phyloP scores from a whole-genome alignment of 768 basidiomycete genomes.

The Lanmaoa pseudosensibilis region DNA sequence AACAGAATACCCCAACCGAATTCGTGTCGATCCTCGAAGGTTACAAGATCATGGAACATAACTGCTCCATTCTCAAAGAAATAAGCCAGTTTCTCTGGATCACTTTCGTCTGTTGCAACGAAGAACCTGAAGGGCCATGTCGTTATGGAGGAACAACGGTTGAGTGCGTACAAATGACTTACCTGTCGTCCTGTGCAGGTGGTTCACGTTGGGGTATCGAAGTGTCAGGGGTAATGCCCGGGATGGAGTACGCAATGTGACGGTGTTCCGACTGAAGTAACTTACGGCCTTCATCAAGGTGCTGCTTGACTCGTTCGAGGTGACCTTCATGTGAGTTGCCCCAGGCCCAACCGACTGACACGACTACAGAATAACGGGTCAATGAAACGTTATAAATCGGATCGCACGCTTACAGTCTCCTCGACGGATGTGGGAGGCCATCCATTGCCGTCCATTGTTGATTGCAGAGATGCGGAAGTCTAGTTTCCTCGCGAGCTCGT shows the following conservation, averaged over 20 bases:
- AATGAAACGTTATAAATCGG: background rate
- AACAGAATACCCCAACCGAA: constrained; percentile 43
- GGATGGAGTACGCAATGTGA: constrained; percentile 17
- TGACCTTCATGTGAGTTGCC: constrained; percentile 32
- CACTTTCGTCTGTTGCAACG: constrained; percentile 40
- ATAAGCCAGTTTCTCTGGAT: constrained; percentile 29
- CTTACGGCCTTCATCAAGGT: constrained; percentile 30
- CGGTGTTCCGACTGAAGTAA: constrained; percentile 23
- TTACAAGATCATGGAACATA: constrained; percentile 40
- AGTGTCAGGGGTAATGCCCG: constrained; percentile 12
- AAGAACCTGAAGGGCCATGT: constrained; percentile 23
- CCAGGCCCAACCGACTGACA: constrained; percentile 35
- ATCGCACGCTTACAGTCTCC: constrained; percentile 35
- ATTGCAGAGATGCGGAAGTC: constrained; percentile 24
- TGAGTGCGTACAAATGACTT: background rate
- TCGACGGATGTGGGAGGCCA: constrained; percentile 40
- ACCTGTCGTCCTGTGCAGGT: constrained; percentile 21
- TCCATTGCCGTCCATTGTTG: constrained; percentile 34
- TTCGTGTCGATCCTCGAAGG: constrained; percentile 37
- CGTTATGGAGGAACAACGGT: background rate
- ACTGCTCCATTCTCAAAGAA: constrained; percentile 37
- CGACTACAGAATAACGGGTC: constrained; percentile 16
- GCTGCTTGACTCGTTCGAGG: constrained; percentile 32
- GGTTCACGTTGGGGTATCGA: constrained; percentile 16
- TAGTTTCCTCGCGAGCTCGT: constrained; percentile 25